Percentiles rank a stretch among this genome's conserved stretches.
Conservation (phyloP, 164 flowering plant genomes). For the Sextonia rubra region DNA sequence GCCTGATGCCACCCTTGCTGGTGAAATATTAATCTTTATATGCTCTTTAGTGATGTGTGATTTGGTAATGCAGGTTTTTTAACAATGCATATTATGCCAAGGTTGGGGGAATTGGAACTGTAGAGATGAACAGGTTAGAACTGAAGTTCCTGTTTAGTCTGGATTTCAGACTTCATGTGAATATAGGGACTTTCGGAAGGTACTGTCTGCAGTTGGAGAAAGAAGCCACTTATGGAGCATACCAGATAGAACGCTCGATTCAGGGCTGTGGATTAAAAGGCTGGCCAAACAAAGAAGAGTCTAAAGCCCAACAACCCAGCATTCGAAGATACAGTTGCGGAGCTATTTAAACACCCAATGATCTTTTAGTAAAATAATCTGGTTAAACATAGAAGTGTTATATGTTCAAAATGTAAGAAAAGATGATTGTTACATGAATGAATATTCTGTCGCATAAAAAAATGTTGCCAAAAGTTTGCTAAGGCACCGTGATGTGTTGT, state of each 20-base stretch:
- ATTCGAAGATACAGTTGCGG: constrained; percentile 22
- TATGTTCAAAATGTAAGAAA: neutral
- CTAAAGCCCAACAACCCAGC: constrained; percentile 18
- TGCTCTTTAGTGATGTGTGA: neutral
- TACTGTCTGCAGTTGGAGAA: constrained; percentile 54
- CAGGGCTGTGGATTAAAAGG: constrained; percentile 42
- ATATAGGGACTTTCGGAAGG: constrained; percentile 38
- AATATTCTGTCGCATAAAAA: no score
- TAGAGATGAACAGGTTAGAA: constrained; percentile 82
- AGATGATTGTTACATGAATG: neutral
- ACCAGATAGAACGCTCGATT: constrained; percentile 49
- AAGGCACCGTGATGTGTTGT: neutral
- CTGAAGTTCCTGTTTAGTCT: constrained; percentile 65
- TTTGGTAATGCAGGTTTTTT: constrained; percentile 48
- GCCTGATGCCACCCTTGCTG: neutral
- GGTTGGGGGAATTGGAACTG: constrained; percentile 84
- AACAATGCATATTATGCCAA: constrained; percentile 90
- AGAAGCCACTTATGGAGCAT: constrained; percentile 29
- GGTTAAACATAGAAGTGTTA: neutral
- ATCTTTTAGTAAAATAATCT: neutral
- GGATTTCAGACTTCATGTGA: constrained; percentile 79
- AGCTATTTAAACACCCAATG: constrained; percentile 1
- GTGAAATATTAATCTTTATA: neutral
- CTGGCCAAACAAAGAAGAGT: constrained; percentile 53
- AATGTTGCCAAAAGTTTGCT: no score